Evolutionary conservation across 495 filamentous ascomycete genomes (phyloP).

Genomic region (Cercophora samala): DNA sequence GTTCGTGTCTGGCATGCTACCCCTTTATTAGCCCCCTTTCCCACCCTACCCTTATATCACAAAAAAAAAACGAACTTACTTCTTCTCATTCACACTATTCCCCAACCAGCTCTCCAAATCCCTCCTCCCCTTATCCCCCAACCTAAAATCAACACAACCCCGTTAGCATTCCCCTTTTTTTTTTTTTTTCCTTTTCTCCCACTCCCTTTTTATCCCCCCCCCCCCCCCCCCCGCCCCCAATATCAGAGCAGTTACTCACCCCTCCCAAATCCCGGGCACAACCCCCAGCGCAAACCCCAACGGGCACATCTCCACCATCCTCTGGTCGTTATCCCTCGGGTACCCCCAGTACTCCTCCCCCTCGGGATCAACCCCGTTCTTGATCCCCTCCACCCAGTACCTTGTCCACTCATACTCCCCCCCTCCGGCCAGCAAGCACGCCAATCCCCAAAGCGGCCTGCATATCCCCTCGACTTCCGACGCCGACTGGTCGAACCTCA

Average conservation of each 20-base stretch:
- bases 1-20: conserved; percentile 56
- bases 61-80: conserved; percentile 35
- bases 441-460: conserved; percentile 71
- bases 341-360: conserved; percentile 70
- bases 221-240: too few relatives aligned
- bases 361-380: conserved; percentile 62
- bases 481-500: conserved; percentile 69
- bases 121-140: conserved; percentile 55
- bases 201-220: too few relatives aligned
- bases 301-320: conserved; percentile 85
- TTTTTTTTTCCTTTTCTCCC: too few relatives aligned
- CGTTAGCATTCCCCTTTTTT: too few relatives aligned
- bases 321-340: conserved; percentile 68
- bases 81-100: conserved; percentile 68
- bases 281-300: conserved; percentile 63
- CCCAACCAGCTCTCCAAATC: conserved; percentile 67
- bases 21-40: background rate
- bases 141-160: too few relatives aligned
- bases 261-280: conserved; percentile 64
- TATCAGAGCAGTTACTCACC: too few relatives aligned
- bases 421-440: conserved; percentile 62
- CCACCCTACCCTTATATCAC: background rate
- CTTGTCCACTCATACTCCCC: conserved; percentile 58
- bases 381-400: conserved; percentile 65
- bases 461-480: conserved; percentile 75